Percentiles rank a stretch among this genome's conserved stretches.
These are phyloP conservation scores for Bodo saltans DNA, from an alignment of 78 protist species.

Conservation along the genomic window DNA sequence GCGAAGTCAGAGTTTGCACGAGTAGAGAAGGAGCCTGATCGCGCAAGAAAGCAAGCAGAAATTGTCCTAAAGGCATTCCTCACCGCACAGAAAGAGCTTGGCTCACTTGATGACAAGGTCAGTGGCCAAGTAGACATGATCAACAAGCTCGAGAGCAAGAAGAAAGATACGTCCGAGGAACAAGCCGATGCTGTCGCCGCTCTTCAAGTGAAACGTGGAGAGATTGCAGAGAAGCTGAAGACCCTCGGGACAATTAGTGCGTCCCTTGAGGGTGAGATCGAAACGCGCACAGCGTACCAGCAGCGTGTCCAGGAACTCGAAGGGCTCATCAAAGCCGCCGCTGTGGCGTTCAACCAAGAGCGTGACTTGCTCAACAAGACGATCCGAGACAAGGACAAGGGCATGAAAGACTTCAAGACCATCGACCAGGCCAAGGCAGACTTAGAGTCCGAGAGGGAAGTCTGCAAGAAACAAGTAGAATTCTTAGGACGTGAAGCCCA, in stretches of 20 bases:
- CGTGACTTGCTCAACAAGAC: not conserved
- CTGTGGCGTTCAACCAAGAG: not conserved
- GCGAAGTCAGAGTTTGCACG: constrained; percentile 8
- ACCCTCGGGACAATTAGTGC: not conserved
- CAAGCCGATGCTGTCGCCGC: not conserved
- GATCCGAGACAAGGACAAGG: constrained; percentile 17
- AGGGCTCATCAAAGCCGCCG: not conserved
- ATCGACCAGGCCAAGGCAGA: not conserved
- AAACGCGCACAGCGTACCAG: no score
- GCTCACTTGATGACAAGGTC: not conserved
- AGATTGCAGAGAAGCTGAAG: constrained; percentile 4
- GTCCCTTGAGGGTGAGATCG: not conserved
- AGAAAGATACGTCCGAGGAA: not conserved
- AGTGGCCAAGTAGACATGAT: not conserved
- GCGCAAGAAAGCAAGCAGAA: constrained; percentile 22
- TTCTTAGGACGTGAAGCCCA: constrained; percentile 1
- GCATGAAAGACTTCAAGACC: not conserved
- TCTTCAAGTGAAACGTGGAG: constrained; percentile 5
- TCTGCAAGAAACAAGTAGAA: constrained; percentile 1
- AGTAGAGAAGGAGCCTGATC: constrained; percentile 25
- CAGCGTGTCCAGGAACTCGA: not conserved
- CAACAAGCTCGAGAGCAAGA: not conserved
- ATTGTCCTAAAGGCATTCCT: constrained; percentile 28
- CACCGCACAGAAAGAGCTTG: constrained; percentile 7
- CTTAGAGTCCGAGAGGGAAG: not conserved